Base-by-base conservation (phyloP, 2,329 filamentous ascomycete species). In the Pestalotiopsis fici region DNA sequence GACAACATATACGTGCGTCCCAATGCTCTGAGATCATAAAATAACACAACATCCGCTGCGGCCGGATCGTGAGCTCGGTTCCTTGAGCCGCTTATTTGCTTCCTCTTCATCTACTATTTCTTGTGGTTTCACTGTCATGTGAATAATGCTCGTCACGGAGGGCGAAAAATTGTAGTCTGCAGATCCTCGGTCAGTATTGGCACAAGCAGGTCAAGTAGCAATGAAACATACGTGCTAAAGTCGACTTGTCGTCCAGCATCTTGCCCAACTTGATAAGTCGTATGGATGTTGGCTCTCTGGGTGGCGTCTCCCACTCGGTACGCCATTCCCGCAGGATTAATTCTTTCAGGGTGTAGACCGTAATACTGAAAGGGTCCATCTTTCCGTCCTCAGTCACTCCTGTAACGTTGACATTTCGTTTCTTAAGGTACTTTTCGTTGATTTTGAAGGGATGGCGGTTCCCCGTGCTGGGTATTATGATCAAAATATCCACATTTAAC, bases 271-370 rank as follows among this genome's bases (percentile, higher is more conserved):
- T 93, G 75, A 98, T 98, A 74, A 98, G 82, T 63, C 95, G 87
- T 83, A 98, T 98, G 69, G 91, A 93, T 75, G 91, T 95, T 12
- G 95, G 95, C 76, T 93, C 96, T 28, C 92, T 89, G 1, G 95
- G 95, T 75, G 93, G 91, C 18, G 90, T 83, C 75, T 97, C 95
- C 95, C 95, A 98, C 77, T 98, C 93, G 74, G 90, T 91, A 72
- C 94, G 87, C 95, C 95, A 98, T 78, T 98, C 95, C 74, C 93
- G 87, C 83, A 96, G 88, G 77, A 98, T 97, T 76, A 98, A 83
- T 82, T 98, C 94, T 81, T 98, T 98, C 71, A 98, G 83, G 3
- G 93, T 97, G 78, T 98, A 97, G 63, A 97, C 91, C 72, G 93
- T 97, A 81, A 98, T 94, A 76, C 91, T 93, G 77, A 94, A 95